Evolutionary conservation across 108 stramenopile species (phyloP).

Genomic region (Licmophora abbreviata): DNA sequence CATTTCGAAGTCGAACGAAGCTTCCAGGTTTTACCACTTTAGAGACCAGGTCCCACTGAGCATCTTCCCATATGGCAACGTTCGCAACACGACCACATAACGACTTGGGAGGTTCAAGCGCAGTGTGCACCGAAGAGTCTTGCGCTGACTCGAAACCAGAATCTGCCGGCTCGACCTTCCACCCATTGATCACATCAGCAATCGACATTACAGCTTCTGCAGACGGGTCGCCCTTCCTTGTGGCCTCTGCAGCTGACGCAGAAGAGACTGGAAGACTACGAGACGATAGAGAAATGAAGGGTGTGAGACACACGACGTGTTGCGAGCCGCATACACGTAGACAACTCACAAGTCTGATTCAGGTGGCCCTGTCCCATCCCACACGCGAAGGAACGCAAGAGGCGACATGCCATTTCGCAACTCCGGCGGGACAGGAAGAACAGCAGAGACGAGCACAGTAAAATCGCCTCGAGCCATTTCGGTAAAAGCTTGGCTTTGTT

Average conservation of each 20-base stretch:
- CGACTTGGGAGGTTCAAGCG: conserved; percentile 18
- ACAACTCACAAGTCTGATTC: conserved; percentile 56
- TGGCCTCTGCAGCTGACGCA: background rate
- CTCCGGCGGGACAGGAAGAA: conserved; percentile 27
- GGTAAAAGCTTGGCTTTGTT: conserved; percentile 15
- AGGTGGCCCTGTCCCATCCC: conserved; percentile 81
- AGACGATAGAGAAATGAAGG: conserved; percentile 2
- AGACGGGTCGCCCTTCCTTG: conserved; percentile 41
- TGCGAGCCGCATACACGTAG: background rate
- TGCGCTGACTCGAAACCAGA: too few relatives aligned
- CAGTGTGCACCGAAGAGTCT: too few relatives aligned
- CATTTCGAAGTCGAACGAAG: conserved; percentile 73
- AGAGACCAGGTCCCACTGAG: conserved; percentile 61
- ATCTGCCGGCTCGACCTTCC: background rate
- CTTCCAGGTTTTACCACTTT: conserved; percentile 39
- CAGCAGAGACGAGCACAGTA: conserved; percentile 58
- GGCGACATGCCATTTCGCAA: conserved; percentile 28
- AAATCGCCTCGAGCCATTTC: conserved; percentile 51
- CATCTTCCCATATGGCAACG: conserved; percentile 67
- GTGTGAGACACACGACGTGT: conserved; percentile 1
- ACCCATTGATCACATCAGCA: conserved; percentile 11
- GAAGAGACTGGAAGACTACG: conserved; percentile 25
- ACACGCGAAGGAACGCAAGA: conserved; percentile 63
- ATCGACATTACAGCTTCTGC: conserved; percentile 34
- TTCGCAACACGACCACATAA: conserved; percentile 72